Evolutionary conservation across 148 eudicot species (phyloP).

Genomic region (Rhododendron vialii): DNA sequence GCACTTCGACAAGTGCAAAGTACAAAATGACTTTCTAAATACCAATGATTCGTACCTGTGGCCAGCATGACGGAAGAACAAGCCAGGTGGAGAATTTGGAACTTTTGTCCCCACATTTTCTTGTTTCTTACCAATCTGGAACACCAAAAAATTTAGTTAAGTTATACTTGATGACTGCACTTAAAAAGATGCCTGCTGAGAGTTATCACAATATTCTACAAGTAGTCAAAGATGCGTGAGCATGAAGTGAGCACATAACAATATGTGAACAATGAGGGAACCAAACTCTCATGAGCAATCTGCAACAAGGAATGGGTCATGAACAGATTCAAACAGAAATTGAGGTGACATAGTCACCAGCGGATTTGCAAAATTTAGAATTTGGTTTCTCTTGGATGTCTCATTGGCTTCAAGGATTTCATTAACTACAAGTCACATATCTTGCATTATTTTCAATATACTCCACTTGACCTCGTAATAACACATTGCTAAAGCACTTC

Average conservation of each 20-base stretch:
- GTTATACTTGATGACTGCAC: neutral
- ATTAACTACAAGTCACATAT: neutral
- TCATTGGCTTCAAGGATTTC: neutral
- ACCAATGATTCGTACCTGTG: slow-evolving; percentile 56
- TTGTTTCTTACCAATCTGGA: slow-evolving; percentile 53
- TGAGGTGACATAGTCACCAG: neutral
- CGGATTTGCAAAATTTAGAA: neutral
- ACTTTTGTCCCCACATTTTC: slow-evolving; percentile 24
- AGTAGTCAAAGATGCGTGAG: neutral
- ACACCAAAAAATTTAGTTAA: slow-evolving; percentile 3
- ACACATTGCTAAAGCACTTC: neutral
- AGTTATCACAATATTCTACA: neutral
- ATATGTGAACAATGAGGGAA: neutral
- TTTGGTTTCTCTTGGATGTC: slow-evolving; percentile 5
- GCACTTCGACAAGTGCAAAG: neutral
- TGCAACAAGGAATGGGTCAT: neutral
- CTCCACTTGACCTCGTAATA: neutral
- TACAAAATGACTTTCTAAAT: neutral
- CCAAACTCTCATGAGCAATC: neutral
- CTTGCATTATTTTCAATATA: neutral
- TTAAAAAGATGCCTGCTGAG: neutral
- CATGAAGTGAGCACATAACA: neutral
- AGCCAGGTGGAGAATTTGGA: slow-evolving; percentile 51
- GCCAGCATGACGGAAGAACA: slow-evolving; percentile 88
- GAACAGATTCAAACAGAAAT: neutral